Percentiles rank a stretch among this genome's conserved stretches.
Evolutionary conservation across 306 rosid species (phyloP).

Genomic region (Inga leiocalycina): DNA sequence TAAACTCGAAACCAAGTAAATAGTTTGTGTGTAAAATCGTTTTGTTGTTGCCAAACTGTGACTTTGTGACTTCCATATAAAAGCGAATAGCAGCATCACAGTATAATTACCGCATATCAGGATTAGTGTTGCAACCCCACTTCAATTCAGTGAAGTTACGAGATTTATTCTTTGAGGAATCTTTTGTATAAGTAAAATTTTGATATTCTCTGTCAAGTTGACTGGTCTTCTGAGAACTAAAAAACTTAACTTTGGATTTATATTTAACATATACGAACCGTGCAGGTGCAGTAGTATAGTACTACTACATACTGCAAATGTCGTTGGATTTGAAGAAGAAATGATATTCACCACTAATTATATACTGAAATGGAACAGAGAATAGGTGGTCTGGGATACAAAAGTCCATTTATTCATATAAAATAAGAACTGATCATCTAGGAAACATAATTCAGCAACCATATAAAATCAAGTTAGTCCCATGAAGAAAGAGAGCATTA

Average conservation of each 20-base stretch:
- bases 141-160: background rate
- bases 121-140: background rate
- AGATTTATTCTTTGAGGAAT: no score
- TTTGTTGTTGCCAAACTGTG: no score
- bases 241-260: background rate
- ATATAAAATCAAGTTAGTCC: constrained; percentile 43
- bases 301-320: background rate
- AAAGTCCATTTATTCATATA: constrained; percentile 53
- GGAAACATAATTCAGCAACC: constrained; percentile 52
- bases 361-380: constrained; percentile 46
- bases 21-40: no score
- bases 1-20: background rate
- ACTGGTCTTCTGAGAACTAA: no score
- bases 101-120: no score
- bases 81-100: no score
- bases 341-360: constrained; percentile 15
- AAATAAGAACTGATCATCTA: constrained; percentile 44
- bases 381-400: constrained; percentile 23
- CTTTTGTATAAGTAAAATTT: no score
- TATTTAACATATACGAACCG: no score
- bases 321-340: background rate
- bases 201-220: no score
- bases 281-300: background rate
- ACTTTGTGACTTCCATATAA: no score
- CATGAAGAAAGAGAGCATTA: constrained; percentile 40